Percentiles rank a stretch among this genome's conserved stretches.
Evolutionary conservation across 2,329 filamentous ascomycete genomes (phyloP).

Genomic region (Mollisia scopiformis): DNA sequence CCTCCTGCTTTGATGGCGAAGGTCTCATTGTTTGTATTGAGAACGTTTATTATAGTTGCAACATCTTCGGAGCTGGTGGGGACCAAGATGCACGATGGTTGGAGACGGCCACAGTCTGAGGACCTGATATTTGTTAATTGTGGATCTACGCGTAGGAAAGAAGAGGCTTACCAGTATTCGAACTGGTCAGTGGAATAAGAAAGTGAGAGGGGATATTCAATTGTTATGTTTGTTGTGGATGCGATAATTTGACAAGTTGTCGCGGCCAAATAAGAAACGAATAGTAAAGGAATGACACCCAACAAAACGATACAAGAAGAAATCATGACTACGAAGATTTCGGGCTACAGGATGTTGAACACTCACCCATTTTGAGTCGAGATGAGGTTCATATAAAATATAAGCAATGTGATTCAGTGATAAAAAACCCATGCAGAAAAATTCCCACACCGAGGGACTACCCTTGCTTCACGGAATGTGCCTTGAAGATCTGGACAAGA

Average conservation of each 20-base stretch:
- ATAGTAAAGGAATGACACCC: background rate
- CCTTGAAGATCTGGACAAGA: background rate
- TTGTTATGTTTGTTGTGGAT: background rate
- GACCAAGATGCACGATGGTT: slow-evolving; percentile 7
- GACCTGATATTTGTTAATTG: background rate
- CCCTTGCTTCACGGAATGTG: background rate
- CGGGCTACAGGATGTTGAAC: background rate
- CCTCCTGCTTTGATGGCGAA: slow-evolving; percentile 47
- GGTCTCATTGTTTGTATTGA: slow-evolving; percentile 33
- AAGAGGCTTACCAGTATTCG: background rate
- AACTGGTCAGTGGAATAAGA: background rate
- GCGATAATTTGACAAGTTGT: background rate
- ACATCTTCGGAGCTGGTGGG: background rate
- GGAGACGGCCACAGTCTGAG: slow-evolving; percentile 1
- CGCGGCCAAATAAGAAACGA: background rate
- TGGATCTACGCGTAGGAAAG: background rate
- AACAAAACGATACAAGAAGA: too few species aligned
- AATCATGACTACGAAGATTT: background rate
- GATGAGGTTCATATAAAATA: too few species aligned
- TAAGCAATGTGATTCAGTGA: too few species aligned
- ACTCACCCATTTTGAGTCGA: background rate
- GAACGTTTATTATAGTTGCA: slow-evolving; percentile 28
- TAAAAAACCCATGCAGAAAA: too few species aligned
- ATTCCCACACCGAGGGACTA: too few species aligned
- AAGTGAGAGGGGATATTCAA: background rate